A percentile compares a stretch with the other conserved stretches of the same genome.
Conservation (phyloP, 2,329 filamentous ascomycete species). For the Stromatinia cepivora region DNA sequence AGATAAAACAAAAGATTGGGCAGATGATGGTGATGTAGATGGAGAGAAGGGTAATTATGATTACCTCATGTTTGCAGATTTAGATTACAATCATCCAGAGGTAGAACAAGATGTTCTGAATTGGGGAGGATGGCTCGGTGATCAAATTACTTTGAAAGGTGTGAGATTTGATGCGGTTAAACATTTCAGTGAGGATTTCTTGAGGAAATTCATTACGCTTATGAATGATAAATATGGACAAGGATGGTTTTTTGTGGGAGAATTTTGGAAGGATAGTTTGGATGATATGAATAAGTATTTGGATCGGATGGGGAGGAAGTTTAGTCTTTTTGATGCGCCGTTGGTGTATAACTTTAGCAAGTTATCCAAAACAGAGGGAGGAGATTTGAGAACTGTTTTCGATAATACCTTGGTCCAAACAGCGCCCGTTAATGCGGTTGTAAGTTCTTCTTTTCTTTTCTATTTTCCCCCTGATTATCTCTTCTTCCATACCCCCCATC, state of each 20-base stretch:
- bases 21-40: constrained; percentile 57
- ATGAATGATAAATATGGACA: constrained; percentile 53
- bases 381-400: constrained; percentile 65
- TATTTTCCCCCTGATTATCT: no score
- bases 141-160: constrained; percentile 60
- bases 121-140: constrained; percentile 68
- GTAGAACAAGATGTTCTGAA: constrained; percentile 63
- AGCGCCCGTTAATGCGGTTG: constrained; percentile 57
- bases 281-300: constrained; percentile 58
- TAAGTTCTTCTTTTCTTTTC: constrained; percentile 40
- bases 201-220: constrained; percentile 61
- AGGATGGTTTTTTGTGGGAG: constrained; percentile 65
- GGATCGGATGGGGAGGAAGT: constrained; percentile 56
- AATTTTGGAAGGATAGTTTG: constrained; percentile 65
- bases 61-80: constrained; percentile 71
- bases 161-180: constrained; percentile 73
- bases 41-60: constrained; percentile 66
- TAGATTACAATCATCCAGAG: constrained; percentile 65
- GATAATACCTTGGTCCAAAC: constrained; percentile 57
- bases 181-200: constrained; percentile 69
- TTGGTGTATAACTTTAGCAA: constrained; percentile 67
- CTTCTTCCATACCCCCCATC: background rate
- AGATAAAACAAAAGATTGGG: constrained; percentile 62
- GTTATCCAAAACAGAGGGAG: constrained; percentile 55
- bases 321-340: constrained; percentile 66